These are phyloP conservation scores for Fraxinus albicans DNA, from an alignment of 305 asterid genomes.

Conservation along the genomic window DNA sequence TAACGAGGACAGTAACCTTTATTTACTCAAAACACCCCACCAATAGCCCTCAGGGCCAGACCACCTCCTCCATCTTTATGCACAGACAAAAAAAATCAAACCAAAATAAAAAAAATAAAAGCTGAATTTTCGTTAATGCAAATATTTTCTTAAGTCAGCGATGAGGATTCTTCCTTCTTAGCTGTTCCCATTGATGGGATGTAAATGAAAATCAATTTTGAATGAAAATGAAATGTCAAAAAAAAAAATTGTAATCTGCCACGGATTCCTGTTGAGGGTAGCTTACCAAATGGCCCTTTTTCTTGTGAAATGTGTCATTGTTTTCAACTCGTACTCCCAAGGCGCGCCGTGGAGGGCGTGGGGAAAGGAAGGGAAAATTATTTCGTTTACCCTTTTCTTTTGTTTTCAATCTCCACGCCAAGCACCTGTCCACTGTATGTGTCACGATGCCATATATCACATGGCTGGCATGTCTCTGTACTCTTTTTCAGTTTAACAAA, in stretches of 20 bases:
- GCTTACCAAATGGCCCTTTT: conserved; percentile 22
- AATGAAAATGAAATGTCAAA: background rate
- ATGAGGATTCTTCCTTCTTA: conserved; percentile 3
- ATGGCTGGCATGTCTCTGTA: background rate
- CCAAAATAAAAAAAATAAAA: background rate
- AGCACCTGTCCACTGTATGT: background rate
- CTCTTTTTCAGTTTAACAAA: background rate
- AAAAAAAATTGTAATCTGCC: background rate
- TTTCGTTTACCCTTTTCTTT: background rate
- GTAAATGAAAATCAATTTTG: conserved; percentile 10
- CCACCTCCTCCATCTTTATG: conserved; percentile 15
- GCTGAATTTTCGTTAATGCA: conserved; percentile 19
- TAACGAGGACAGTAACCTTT: conserved; percentile 43
- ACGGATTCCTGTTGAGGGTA: conserved; percentile 21
- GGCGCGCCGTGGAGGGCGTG: conserved; percentile 21
- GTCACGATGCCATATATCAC: background rate
- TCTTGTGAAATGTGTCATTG: background rate
- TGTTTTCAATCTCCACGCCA: conserved; percentile 8
- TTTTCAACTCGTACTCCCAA: conserved; percentile 11
- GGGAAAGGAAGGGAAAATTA: background rate
- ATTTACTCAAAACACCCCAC: conserved; percentile 39
- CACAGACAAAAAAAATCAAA: background rate
- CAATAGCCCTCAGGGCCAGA: conserved; percentile 26
- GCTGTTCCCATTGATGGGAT: conserved; percentile 28
- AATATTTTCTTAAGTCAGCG: conserved; percentile 4